Base-by-base conservation (phyloP, 371 early-diverging fungal species). In the Mycotypha africana region DNA sequence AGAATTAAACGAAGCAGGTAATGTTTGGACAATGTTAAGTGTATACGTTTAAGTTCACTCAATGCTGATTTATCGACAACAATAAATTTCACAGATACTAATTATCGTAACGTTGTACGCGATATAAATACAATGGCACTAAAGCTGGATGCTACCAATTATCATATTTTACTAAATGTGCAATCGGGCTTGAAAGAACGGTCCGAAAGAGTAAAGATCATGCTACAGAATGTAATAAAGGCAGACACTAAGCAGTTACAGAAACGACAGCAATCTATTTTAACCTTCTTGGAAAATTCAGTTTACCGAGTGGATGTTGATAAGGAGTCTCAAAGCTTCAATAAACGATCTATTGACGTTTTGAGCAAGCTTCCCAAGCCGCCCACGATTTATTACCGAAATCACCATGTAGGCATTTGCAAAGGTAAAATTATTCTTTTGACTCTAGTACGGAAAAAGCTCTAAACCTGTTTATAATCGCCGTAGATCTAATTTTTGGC, bases 401-500 rank as follows among this genome's bases (percentile, higher is more conserved):
- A 63, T 23, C 42, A 55, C 26, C 55, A 58, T 38, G 63, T 63
- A 20, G 63, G 63, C 37, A 36, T 52, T 36, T 63, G 59, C 22
- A 63, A 63, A 56, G 59, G 63, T 55, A 49, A 41, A 42, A n/a
- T n/a, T n/a, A n/a, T n/a, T n/a, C n/a, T n/a, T n/a, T n/a, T 17
- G 30, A 12, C 30, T 28, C 8, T 6, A 8, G 12, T 28, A 28
- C 12, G 30, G 6, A 28, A 8, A 8, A 28, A 6, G 6, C 12
- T 6, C 6, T 8, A 12, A 8, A 28, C 12, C 12, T 28, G 30
- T 8, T 28, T 28, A 28, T 28, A 28, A 28, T 12, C 12, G 30
- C 30, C 12, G 12, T 59, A 73, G 84, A 79, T 48, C 53, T 82
- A 44, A 64, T 82, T 6, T 86, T 84, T 60, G 83, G 84, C 25